These are phyloP conservation scores for Dothideomycetes sp. DNA, from an alignment of 2,329 filamentous ascomycete species.

Conservation along the genomic window DNA sequence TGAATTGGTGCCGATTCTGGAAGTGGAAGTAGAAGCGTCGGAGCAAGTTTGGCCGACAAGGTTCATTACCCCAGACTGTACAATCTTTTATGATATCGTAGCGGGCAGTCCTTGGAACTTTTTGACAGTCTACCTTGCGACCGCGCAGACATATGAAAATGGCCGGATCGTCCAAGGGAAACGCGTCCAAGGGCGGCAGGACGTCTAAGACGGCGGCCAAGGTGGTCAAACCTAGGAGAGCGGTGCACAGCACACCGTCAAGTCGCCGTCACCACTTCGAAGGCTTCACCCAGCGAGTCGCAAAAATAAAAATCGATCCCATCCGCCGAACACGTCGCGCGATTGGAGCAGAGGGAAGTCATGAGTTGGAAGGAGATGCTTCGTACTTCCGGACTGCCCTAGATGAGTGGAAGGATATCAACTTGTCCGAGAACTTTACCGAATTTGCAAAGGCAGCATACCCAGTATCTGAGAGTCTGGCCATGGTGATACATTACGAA, in stretches of 20 bases:
- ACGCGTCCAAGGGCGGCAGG: constrained; percentile 12
- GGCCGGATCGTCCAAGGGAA: constrained; percentile 32
- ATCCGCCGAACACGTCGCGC: constrained; percentile 65
- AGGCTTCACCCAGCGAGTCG: constrained; percentile 80
- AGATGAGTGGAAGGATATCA: constrained; percentile 84
- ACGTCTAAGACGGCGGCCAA: constrained; percentile 13
- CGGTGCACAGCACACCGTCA: constrained; percentile 60
- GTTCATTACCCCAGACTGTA: not conserved
- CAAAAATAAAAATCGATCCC: constrained; percentile 87
- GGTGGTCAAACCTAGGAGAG: constrained; percentile 41
- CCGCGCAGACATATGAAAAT: constrained; percentile 17
- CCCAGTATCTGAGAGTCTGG: constrained; percentile 76
- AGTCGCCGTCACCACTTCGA: constrained; percentile 83
- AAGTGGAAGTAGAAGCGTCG: too few species aligned
- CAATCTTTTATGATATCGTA: not conserved
- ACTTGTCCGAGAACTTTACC: constrained; percentile 72
- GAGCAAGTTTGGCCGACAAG: too few species aligned
- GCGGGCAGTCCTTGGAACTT: constrained; percentile 2
- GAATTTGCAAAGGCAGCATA: constrained; percentile 64
- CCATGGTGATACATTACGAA: constrained; percentile 86
- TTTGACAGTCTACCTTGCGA: constrained; percentile 3
- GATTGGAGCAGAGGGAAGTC: constrained; percentile 34
- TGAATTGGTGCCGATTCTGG: too few species aligned
- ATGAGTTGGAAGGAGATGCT: constrained; percentile 69
- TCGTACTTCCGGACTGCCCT: constrained; percentile 79